A percentile compares a stretch with the other conserved stretches of the same genome.
Evolutionary conservation across 169 alveolate species (phyloP).

Genomic region (Cryptosporidium sp.): DNA sequence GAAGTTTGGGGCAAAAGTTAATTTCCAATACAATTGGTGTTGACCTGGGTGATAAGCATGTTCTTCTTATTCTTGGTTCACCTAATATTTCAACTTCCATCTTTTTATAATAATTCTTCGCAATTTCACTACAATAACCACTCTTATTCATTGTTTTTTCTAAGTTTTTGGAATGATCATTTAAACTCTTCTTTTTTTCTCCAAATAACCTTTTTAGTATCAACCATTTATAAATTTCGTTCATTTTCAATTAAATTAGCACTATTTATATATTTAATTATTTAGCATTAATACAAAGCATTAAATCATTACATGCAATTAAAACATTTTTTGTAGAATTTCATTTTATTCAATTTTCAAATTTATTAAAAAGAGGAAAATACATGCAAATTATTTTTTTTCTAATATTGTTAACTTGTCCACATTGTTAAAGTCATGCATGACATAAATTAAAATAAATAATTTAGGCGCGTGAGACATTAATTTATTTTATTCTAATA

Average conservation of each 20-base stretch:
- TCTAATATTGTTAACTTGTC: not conserved
- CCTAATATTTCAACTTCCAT: slow-evolving; percentile 53
- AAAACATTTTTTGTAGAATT: not conserved
- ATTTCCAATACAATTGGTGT: slow-evolving; percentile 68
- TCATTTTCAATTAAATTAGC: not conserved
- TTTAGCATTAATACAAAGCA: not conserved
- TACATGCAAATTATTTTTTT: not conserved
- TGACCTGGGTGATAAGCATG: slow-evolving; percentile 49
- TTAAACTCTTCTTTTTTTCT: not conserved
- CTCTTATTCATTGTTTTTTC: not conserved
- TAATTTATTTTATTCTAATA: not conserved
- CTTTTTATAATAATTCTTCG: not conserved
- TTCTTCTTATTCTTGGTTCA: slow-evolving; percentile 44
- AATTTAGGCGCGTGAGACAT: slow-evolving; percentile 31
- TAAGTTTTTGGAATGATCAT: not conserved
- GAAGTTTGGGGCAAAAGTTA: not conserved
- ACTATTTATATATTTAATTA: not conserved
- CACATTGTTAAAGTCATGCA: slow-evolving; percentile 18
- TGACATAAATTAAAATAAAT: not conserved
- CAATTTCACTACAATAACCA: not conserved
- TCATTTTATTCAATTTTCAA: not conserved
- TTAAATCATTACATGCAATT: not conserved
- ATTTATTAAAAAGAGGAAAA: not conserved
- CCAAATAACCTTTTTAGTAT: not conserved
- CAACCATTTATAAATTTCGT: slow-evolving; percentile 1